These are phyloP conservation scores for Cutaneotrichosporon cyanovorans DNA, from an alignment of 1,284 basidiomycete species.

Conservation along the genomic window DNA sequence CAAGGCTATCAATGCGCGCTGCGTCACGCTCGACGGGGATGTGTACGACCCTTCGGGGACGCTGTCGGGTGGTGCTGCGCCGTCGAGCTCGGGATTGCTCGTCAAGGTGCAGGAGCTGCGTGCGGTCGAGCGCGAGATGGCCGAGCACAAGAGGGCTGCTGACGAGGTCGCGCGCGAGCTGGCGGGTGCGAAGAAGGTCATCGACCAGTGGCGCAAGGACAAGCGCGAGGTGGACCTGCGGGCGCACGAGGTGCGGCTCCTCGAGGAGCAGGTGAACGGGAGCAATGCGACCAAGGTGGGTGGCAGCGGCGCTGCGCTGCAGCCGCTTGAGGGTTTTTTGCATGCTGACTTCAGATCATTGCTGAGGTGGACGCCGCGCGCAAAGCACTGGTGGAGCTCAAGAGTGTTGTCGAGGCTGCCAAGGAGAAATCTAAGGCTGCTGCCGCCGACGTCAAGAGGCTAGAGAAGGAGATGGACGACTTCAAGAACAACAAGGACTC, in stretches of 20 bases:
- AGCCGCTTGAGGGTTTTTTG: neutral
- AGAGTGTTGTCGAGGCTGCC: constrained; percentile 57
- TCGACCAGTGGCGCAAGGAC: constrained; percentile 63
- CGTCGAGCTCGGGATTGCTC: constrained; percentile 66
- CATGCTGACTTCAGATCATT: constrained; percentile 55
- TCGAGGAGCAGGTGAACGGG: constrained; percentile 69
- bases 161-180: constrained; percentile 57
- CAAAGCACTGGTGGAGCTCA: constrained; percentile 60
- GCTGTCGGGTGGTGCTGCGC: constrained; percentile 82
- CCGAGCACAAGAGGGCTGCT: constrained; percentile 53
- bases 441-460: constrained; percentile 68
- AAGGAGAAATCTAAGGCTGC: constrained; percentile 71
- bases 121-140: constrained; percentile 55
- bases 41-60: constrained; percentile 95
- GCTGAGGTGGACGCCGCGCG: constrained; percentile 65
- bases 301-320: no score
- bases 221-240: constrained; percentile 76
- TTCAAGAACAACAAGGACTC: constrained; percentile 98
- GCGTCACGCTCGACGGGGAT: constrained; percentile 90
- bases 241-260: constrained; percentile 72
- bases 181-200: constrained; percentile 51
- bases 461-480: constrained; percentile 95
- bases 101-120: constrained; percentile 79
- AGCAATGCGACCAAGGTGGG: neutral
- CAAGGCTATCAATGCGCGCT: constrained; percentile 63